Evolutionary conservation across 768 basidiomycete species (phyloP).

Genomic region (Paxillus involutus): DNA sequence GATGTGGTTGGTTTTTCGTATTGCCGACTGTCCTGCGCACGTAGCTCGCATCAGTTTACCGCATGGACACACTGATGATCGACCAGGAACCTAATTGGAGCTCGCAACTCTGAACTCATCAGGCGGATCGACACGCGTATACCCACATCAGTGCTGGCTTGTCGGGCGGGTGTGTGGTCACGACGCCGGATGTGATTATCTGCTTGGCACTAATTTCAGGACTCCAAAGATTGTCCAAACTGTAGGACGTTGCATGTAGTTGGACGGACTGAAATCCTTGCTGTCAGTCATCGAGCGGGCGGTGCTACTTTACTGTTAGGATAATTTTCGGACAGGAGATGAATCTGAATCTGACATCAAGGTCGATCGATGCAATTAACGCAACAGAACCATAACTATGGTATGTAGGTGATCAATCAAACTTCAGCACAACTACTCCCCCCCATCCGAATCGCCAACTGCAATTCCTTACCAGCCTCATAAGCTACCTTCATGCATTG

Average conservation of each 20-base stretch:
- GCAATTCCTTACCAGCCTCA: not conserved
- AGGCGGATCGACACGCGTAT: slow-evolving; percentile 81
- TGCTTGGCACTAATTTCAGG: no score
- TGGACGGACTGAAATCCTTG: no score
- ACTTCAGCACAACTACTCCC: not conserved
- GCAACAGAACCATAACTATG: no score
- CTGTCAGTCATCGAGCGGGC: no score
- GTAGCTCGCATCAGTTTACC: slow-evolving; percentile 75
- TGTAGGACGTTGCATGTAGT: no score
- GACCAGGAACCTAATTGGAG: slow-evolving; percentile 90
- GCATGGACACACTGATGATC: slow-evolving; percentile 82
- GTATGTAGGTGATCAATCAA: no score
- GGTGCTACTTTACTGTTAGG: no score
- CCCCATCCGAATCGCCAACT: not conserved
- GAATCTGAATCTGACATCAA: no score
- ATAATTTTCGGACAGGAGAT: no score
- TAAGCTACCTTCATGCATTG: not conserved
- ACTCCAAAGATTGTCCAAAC: no score
- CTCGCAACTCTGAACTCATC: slow-evolving; percentile 79
- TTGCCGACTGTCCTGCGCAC: slow-evolving; percentile 1
- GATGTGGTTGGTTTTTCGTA: no score
- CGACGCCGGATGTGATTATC: slow-evolving; percentile 5
- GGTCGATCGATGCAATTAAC: no score
- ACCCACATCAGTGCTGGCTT: slow-evolving; percentile 44
- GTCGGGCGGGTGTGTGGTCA: not conserved